Base-by-base conservation (phyloP, 495 filamentous ascomycete species). In the Antarctomyces pellizariae region DNA sequence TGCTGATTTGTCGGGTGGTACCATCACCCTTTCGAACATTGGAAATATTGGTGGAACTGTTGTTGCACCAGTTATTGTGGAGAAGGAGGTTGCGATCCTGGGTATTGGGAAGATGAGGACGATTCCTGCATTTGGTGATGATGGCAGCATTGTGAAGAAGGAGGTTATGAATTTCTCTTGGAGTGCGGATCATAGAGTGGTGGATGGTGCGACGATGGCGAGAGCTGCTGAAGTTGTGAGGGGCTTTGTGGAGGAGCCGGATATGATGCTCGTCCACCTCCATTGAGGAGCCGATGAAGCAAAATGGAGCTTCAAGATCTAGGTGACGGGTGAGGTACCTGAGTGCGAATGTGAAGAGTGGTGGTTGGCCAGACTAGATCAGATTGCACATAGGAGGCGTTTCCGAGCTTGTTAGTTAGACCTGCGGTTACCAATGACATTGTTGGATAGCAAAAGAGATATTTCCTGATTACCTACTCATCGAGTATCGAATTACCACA, bases 11-110 rank as follows among this genome's bases (percentile, higher is more conserved):
- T 63, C 50, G 25, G 83, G 83, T 17, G 82, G 80, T 2, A 93
- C 86, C 0, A 80, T 99, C 41, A 93, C 89, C 0, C 66, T 99
- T 14, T 90, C 78, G 32, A 99, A 99, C 41, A 83, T 99, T 33
- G 89, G 89, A n/a, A 89, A 67, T 35, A 80, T 99, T 21, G 89
- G 89, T 10, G 89, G 89, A 2, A 84, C 75, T 0, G 90, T 89
- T 38, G 67, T 95, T 13, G 65, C 70, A 3, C 89, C 89, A 1
- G 71, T 99, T n/a, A 72, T 95, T 32, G 73, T 89, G 13, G 64
- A 71, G 23, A 71, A 57, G 22, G 84, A 99, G 46, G 75, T 93
- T 12, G 80, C 78, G 6, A 95, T 99, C 42, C 49, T 99, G 2
- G 89, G 89, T 1, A 54, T 99, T 17, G 89, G 89, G 5, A 67